A percentile compares a stretch with the other conserved stretches of the same genome.
phyloP scores from a whole-genome alignment of 257 asterid species.

The Scutellaria galericulata region DNA sequence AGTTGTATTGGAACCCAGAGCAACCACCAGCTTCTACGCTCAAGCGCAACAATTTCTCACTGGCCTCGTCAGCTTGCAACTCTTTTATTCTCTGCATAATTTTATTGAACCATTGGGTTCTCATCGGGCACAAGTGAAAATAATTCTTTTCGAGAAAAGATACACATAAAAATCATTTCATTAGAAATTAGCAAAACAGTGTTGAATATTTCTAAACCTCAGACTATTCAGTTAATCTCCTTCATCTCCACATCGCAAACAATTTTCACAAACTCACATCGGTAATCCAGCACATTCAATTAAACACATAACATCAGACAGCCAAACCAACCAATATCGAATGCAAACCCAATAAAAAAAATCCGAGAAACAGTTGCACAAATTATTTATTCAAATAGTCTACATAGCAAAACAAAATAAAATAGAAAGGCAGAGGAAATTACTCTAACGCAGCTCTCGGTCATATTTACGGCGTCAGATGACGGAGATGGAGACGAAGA shows the following conservation, averaged over 20 bases:
- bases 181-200: neutral
- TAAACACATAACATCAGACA: constrained; percentile 15
- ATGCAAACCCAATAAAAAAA: neutral
- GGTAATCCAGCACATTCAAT: constrained; percentile 11
- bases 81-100: constrained; percentile 63
- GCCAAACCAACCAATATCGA: neutral
- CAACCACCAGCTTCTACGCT: constrained; percentile 99
- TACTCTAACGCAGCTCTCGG: constrained; percentile 84
- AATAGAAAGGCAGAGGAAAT: neutral
- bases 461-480: constrained; percentile 53
- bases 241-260: neutral
- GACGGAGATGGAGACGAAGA: constrained; percentile 47
- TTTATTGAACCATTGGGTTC: constrained; percentile 7
- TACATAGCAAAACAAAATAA: neutral
- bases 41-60: constrained; percentile 54
- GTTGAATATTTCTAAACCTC: constrained; percentile 4
- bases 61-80: no score
- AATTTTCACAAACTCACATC: neutral
- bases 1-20: constrained; percentile 97
- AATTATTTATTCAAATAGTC: no score
- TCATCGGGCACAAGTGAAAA: constrained; percentile 17
- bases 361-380: neutral
- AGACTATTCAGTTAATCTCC: constrained; percentile 2
- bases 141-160: neutral
- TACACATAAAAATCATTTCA: neutral